These are phyloP conservation scores for Sporothrix inflata DNA, from an alignment of 2,329 filamentous ascomycete genomes.

Conservation along the genomic window DNA sequence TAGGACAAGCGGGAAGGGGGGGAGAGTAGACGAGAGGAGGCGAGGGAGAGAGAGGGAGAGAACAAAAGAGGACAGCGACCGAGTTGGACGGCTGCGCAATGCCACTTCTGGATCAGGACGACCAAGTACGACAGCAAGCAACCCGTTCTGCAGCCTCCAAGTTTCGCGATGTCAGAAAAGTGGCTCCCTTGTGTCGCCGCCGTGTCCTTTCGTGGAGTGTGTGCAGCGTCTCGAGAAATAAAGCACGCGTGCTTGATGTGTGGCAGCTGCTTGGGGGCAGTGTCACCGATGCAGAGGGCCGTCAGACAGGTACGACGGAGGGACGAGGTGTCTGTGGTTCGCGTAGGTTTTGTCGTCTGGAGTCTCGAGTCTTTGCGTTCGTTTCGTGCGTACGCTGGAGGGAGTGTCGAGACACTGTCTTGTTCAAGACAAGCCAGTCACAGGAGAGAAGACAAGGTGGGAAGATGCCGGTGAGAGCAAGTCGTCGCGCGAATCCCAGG, in stretches of 20 bases:
- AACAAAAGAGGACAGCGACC: not conserved
- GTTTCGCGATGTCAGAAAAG: not conserved
- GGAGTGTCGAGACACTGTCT: conserved; percentile 13
- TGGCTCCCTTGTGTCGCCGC: not conserved
- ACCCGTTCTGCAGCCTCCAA: not conserved
- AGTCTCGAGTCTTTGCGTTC: conserved; percentile 7
- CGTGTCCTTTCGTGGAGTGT: not conserved
- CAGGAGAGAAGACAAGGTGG: not conserved
- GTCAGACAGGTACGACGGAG: conserved; percentile 20
- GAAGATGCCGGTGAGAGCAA: not conserved
- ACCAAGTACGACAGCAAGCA: not conserved
- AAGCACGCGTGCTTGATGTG: not conserved
- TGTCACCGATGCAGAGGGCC: not conserved
- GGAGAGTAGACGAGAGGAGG: not conserved
- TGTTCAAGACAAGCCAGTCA: not conserved
- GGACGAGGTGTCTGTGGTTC: not conserved
- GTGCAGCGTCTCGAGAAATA: not conserved
- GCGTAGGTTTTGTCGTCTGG: not conserved
- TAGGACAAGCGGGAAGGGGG: conserved; percentile 6
- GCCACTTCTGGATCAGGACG: conserved; percentile 1
- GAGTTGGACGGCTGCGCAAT: conserved; percentile 4
- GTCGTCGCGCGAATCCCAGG: not conserved
- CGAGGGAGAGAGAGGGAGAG: not conserved
- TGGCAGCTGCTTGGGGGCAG: conserved; percentile 18
- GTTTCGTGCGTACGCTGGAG: conserved; percentile 11